Base-by-base conservation (phyloP, 169 alveolate genomes). In the Cryptosporidium felis region DNA sequence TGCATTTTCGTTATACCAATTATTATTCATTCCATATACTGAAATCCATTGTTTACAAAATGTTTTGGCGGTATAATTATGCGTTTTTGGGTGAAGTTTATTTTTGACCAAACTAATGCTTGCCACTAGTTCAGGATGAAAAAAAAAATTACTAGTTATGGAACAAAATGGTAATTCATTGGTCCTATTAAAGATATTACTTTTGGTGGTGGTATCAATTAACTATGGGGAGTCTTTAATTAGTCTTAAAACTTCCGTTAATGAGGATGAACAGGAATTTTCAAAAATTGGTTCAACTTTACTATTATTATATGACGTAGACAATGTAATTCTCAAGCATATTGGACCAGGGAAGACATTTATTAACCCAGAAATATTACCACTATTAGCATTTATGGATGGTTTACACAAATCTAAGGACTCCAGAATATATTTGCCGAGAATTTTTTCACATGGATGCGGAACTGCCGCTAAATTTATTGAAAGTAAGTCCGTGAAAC, bases 61-160 rank as follows among this genome's bases (percentile, higher is more conserved):
- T n/a, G n/a, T n/a, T n/a, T 40, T 28, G 81, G 81, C 81, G 81
- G 62, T 44, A 65, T 12, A 46, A 5, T 44, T 45, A 65, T 65
- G 81, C 81, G 81, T 46, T 65, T 65, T 65, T 65, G 81, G 59
- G 81, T 65, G 81, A 30, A 45, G 81, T 65, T 45, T 16, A 28
- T 32, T 23, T 40, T 65, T 46, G 81, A 65, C 62, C 34, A 65
- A 12, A n/a, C n/a, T n/a, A n/a, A n/a, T n/a, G n/a, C n/a, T 30
- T 32, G 1, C 49, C 16, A 5, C 59, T 8, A 36, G n/a, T 28
- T 3, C 59, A 28, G 14, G 16, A 21, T 56, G 41, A 56, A 30
- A 21, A 56, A 10, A 28, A 28, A 12, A 2, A 56, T 56, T 56
- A 38, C 26, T 30, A 56, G 63, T 56, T 56, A 56, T 56, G 63